phyloP scores from a whole-genome alignment of 257 asterid genomes.

The Gentiana straminea region DNA sequence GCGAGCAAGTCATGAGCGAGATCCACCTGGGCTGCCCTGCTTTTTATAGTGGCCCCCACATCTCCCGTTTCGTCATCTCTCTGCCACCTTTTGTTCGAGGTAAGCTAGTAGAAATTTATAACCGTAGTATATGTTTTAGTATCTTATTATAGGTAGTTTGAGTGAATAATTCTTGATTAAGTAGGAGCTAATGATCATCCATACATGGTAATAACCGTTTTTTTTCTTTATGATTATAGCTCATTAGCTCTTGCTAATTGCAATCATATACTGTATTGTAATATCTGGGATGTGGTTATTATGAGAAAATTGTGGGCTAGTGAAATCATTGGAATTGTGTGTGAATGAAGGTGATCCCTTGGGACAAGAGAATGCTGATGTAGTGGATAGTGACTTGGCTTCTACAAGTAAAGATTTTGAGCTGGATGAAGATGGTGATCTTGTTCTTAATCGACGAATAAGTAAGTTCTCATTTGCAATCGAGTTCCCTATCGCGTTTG shows the following conservation, averaged over 20 bases:
- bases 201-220: too few relatives aligned
- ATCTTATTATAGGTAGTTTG: too few relatives aligned
- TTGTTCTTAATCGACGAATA: slow-evolving; percentile 43
- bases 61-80: slow-evolving; percentile 59
- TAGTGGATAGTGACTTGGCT: slow-evolving; percentile 9
- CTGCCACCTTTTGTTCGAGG: slow-evolving; percentile 36
- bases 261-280: too few relatives aligned
- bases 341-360: slow-evolving; percentile 26
- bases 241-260: too few relatives aligned
- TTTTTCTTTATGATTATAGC: too few relatives aligned
- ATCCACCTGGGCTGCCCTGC: slow-evolving; percentile 93
- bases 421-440: slow-evolving; percentile 93
- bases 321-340: slow-evolving; percentile 3
- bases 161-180: too few relatives aligned
- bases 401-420: slow-evolving; percentile 22
- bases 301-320: neutral
- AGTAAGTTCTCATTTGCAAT: slow-evolving; percentile 24
- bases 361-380: slow-evolving; percentile 6
- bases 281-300: too few relatives aligned
- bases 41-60: slow-evolving; percentile 40
- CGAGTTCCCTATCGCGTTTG: neutral
- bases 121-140: too few relatives aligned
- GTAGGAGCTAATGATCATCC: too few relatives aligned
- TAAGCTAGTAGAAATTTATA: neutral
- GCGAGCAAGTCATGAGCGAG: slow-evolving; percentile 91